phyloP scores from a whole-genome alignment of 768 basidiomycete species.

The Kwoniella sp. region DNA sequence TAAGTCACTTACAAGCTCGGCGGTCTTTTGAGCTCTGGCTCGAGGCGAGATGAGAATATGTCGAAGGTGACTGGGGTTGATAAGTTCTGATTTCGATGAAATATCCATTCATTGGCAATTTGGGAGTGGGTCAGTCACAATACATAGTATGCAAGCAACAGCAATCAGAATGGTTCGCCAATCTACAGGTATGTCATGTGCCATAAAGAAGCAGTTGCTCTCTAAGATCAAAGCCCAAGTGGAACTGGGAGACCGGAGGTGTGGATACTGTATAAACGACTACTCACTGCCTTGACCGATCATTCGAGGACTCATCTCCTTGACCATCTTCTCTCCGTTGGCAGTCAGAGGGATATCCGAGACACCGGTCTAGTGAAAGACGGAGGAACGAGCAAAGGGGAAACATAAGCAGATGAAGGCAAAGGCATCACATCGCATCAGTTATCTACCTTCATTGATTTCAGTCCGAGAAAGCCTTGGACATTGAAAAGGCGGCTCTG shows the following conservation, averaged over 20 bases:
- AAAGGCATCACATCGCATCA: too few species aligned
- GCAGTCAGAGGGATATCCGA: conserved; percentile 84
- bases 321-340: conserved; percentile 72
- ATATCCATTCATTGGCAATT: too few species aligned
- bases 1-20: conserved; percentile 63
- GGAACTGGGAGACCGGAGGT: too few species aligned
- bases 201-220: too few species aligned
- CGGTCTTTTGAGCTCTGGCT: conserved; percentile 78
- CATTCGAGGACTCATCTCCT: conserved; percentile 65
- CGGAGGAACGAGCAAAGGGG: neutral
- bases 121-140: too few species aligned
- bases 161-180: too few species aligned
- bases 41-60: conserved; percentile 84
- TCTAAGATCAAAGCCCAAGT: too few species aligned
- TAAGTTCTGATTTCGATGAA: conserved; percentile 64
- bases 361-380: conserved; percentile 70
- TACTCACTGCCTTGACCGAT: conserved; percentile 77
- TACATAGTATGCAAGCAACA: too few species aligned
- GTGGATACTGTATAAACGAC: neutral
- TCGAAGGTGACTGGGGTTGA: conserved; percentile 77
- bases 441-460: too few species aligned
- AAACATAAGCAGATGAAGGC: neutral
- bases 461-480: too few species aligned
- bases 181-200: too few species aligned
- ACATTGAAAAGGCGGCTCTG: too few species aligned